Conservation (phyloP, 441 rosid species). For the Adansonia madagascariensis region DNA sequence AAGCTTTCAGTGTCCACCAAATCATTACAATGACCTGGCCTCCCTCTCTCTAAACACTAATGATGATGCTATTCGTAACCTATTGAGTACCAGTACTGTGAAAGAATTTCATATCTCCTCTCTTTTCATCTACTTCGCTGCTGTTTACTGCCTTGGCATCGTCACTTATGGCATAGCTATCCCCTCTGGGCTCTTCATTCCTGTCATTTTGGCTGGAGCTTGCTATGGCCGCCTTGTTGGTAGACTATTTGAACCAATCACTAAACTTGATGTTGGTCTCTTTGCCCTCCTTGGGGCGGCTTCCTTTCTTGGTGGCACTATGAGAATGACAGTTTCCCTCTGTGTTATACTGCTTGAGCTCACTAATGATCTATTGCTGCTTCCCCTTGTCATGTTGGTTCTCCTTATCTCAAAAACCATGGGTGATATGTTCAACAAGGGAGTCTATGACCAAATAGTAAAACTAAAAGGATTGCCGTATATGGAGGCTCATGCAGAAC, state of each 20-base stretch:
- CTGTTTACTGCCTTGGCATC: constrained; percentile 63
- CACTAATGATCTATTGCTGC: constrained; percentile 60
- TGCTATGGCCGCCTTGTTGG: constrained; percentile 73
- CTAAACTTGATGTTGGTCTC: constrained; percentile 62
- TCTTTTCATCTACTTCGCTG: constrained; percentile 57
- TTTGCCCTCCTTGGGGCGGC: constrained; percentile 76
- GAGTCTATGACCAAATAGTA: constrained; percentile 74
- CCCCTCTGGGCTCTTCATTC: constrained; percentile 82
- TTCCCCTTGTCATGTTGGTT: constrained; percentile 72
- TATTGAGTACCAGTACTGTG: constrained; percentile 48
- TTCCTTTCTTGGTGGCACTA: constrained; percentile 76
- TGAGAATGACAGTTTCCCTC: constrained; percentile 80
- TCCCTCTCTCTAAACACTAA: constrained; percentile 71
- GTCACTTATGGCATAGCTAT: constrained; percentile 79
- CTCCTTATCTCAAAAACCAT: constrained; percentile 71
- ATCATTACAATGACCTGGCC: constrained; percentile 80
- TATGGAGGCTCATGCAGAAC: constrained; percentile 77
- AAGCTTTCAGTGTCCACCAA: constrained; percentile 78
- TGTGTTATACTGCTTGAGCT: constrained; percentile 74
- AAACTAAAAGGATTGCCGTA: constrained; percentile 69
- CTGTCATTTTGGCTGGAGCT: constrained; percentile 74
- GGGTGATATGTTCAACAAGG: constrained; percentile 66
- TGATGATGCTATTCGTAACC: constrained; percentile 72
- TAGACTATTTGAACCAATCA: constrained; percentile 46
- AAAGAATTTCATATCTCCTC: constrained; percentile 58